phyloP scores from a whole-genome alignment of 73 alveolate genomes.

The Paramecium tetraurelia region DNA sequence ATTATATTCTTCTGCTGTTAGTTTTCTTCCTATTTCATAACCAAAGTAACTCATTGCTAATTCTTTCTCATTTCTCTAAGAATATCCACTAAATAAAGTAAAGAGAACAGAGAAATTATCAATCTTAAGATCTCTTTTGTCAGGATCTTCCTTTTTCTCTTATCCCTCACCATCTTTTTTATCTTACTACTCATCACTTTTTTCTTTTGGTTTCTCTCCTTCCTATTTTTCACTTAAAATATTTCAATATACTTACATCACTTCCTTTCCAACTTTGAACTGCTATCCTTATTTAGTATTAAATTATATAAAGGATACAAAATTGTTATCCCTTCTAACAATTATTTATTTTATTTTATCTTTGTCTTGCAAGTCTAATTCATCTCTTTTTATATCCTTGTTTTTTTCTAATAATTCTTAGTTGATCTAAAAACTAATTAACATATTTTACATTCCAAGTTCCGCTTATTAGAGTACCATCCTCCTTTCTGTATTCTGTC shows the following conservation, averaged over 20 bases:
- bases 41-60: slow-evolving; percentile 25
- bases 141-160: slow-evolving; percentile 40
- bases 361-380: neutral
- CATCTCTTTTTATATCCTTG: neutral
- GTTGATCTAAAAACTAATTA: neutral
- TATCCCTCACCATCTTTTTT: neutral
- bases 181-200: neutral
- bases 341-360: slow-evolving; percentile 11
- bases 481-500: slow-evolving; percentile 4
- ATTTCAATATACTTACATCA: neutral
- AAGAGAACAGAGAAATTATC: neutral
- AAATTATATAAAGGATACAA: neutral
- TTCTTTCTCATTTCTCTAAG: neutral
- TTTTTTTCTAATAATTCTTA: neutral
- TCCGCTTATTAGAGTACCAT: neutral
- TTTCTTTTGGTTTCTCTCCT: slow-evolving; percentile 15
- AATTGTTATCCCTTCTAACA: neutral
- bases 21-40: slow-evolving; percentile 14
- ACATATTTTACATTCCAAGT: neutral
- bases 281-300: neutral
- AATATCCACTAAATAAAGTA: slow-evolving; percentile 38
- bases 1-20: neutral
- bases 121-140: neutral
- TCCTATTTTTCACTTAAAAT: slow-evolving; percentile 7
- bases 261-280: neutral